Evolutionary conservation across 768 basidiomycete species (phyloP).

Genomic region (Rhodotorula sphaerocarpa): DNA sequence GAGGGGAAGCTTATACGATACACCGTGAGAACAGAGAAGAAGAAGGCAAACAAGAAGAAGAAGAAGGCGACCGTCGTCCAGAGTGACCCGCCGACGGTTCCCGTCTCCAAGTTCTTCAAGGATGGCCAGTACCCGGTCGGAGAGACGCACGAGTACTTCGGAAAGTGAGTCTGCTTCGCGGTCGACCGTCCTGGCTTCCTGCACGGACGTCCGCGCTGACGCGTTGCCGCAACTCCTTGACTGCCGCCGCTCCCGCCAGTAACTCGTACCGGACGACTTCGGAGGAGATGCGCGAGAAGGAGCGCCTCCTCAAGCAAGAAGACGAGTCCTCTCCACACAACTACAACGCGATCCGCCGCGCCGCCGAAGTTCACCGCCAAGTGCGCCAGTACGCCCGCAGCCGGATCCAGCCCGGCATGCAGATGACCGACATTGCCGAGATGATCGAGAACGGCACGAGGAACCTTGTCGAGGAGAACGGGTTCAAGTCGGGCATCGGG

Average conservation of each 20-base stretch:
- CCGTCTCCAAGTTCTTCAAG: slow-evolving; percentile 77
- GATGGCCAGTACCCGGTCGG: slow-evolving; percentile 83
- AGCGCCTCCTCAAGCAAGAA: slow-evolving; percentile 59
- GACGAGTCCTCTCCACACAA: slow-evolving; percentile 55
- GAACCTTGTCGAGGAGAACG: slow-evolving; percentile 83
- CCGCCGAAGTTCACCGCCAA: slow-evolving; percentile 90
- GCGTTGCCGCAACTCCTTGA: background rate
- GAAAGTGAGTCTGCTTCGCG: slow-evolving; percentile 63
- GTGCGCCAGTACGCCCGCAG: slow-evolving; percentile 74
- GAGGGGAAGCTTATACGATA: background rate
- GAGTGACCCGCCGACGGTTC: slow-evolving; percentile 83
- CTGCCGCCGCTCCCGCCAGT: slow-evolving; percentile 46
- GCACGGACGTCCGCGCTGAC: too few species aligned
- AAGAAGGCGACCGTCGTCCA: slow-evolving; percentile 54
- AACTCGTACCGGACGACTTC: slow-evolving; percentile 81
- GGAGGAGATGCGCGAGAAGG: slow-evolving; percentile 79
- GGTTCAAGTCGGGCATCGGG: slow-evolving; percentile 70
- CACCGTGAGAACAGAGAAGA: slow-evolving; percentile 42
- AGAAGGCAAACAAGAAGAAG: slow-evolving; percentile 90
- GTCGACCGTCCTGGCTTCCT: background rate
- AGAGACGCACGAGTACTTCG: slow-evolving; percentile 79
- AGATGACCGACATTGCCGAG: slow-evolving; percentile 86
- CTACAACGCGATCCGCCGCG: slow-evolving; percentile 81
- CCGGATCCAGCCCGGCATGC: slow-evolving; percentile 83
- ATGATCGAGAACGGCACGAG: slow-evolving; percentile 86